Percentiles rank a stretch among this genome's conserved stretches.
Conservation (phyloP, 73 alveolate species). For the Paramecium octaurelia region DNA sequence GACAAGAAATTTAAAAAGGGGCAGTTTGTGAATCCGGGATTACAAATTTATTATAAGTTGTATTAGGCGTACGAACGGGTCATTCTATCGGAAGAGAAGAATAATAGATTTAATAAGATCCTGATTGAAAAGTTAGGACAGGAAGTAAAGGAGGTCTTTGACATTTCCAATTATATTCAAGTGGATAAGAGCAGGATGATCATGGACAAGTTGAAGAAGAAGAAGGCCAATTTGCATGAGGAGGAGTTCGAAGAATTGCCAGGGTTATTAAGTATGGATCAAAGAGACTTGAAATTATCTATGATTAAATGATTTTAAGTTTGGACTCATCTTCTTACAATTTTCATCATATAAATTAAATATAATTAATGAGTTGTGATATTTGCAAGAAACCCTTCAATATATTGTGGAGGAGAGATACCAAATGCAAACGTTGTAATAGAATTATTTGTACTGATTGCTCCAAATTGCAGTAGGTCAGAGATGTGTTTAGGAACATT, state of each 20-base stretch:
- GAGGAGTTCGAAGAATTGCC: background rate
- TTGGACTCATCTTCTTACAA: background rate
- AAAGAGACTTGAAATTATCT: background rate
- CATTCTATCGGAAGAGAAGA: background rate
- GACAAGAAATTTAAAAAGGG: constrained; percentile 1
- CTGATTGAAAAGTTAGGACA: background rate
- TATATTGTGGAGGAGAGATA: background rate
- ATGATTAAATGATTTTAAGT: background rate
- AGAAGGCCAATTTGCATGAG: background rate
- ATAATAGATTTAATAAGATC: background rate
- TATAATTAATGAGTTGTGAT: constrained; percentile 15
- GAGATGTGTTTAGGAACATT: background rate
- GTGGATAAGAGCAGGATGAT: background rate
- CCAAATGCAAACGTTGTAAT: constrained; percentile 2
- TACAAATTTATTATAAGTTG: background rate
- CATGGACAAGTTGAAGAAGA: background rate
- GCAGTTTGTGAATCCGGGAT: background rate
- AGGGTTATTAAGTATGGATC: background rate
- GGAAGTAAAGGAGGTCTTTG: constrained; percentile 34
- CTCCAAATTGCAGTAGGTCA: background rate
- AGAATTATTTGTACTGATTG: background rate
- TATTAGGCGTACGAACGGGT: background rate
- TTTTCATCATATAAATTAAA: background rate
- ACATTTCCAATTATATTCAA: background rate
- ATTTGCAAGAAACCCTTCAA: background rate